Conservation (phyloP, 1,139 yeast species). For the Hyphopichia pseudoburtonii region DNA sequence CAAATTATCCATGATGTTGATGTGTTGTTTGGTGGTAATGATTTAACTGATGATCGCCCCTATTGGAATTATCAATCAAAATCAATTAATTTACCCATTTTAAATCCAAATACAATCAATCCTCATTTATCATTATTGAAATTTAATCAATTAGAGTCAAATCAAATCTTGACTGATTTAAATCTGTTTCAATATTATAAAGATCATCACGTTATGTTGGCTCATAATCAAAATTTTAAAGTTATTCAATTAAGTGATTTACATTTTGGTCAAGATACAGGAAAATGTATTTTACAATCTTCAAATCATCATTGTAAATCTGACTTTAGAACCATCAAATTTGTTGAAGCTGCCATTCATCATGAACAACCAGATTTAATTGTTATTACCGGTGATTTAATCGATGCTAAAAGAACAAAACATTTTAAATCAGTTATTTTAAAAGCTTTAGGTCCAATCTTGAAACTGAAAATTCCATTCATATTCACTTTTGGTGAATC, state of each 20-base stretch:
- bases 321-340: constrained; percentile 31
- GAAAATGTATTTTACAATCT: constrained; percentile 16
- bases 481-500: constrained; percentile 44
- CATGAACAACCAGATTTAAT: constrained; percentile 36
- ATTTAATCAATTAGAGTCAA: constrained; percentile 2
- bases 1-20: constrained; percentile 24
- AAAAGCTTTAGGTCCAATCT: constrained; percentile 36
- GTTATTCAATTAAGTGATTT: constrained; percentile 42
- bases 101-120: constrained; percentile 10
- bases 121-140: constrained; percentile 14
- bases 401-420: constrained; percentile 23
- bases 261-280: constrained; percentile 36
- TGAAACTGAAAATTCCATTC: constrained; percentile 30
- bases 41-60: constrained; percentile 18
- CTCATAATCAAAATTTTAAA: constrained; percentile 20
- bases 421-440: constrained; percentile 37
- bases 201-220: constrained; percentile 6
- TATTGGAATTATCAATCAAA: constrained; percentile 17
- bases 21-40: constrained; percentile 24
- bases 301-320: constrained; percentile 20
- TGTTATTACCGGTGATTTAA: constrained; percentile 44
- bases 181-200: constrained; percentile 4
- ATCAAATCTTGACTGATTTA: constrained; percentile 2
- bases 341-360: constrained; percentile 25
- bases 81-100: constrained; percentile 14